Conservation (phyloP, 768 basidiomycete genomes). For the Phylloporus sp. region DNA sequence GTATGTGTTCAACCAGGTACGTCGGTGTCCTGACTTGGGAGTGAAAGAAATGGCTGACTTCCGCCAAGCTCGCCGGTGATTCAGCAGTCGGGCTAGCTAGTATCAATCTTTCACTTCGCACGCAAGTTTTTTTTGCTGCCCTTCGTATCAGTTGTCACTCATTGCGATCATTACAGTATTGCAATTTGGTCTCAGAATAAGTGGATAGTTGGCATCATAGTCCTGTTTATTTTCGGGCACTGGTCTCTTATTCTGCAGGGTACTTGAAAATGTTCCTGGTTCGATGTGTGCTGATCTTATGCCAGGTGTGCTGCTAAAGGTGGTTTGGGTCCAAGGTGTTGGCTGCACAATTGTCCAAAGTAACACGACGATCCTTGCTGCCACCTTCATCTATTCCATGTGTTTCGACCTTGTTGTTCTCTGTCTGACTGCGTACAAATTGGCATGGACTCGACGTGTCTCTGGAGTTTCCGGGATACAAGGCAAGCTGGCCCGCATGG, state of each 20-base stretch:
- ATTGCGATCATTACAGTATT: slow-evolving; percentile 35
- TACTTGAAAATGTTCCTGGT: slow-evolving; percentile 10
- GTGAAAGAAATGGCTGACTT: background rate
- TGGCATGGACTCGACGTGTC: slow-evolving; percentile 30
- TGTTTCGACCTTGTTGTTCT: slow-evolving; percentile 63
- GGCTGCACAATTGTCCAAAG: slow-evolving; percentile 56
- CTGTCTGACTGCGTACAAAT: slow-evolving; percentile 54
- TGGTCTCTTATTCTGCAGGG: slow-evolving; percentile 70
- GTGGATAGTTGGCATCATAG: slow-evolving; percentile 45
- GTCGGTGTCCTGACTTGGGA: background rate
- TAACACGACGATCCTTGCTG: slow-evolving; percentile 58
- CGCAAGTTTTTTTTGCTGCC: slow-evolving; percentile 25
- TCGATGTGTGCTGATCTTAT: background rate
- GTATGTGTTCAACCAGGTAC: slow-evolving; percentile 45
- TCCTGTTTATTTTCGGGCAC: slow-evolving; percentile 59
- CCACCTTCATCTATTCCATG: slow-evolving; percentile 76
- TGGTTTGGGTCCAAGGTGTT: slow-evolving; percentile 43
- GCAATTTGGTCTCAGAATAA: slow-evolving; percentile 61
- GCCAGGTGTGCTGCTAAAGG: slow-evolving; percentile 56
- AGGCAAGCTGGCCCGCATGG: slow-evolving; percentile 53
- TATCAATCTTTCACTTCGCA: slow-evolving; percentile 44
- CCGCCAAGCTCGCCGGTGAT: slow-evolving; percentile 37
- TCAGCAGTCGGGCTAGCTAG: slow-evolving; percentile 42
- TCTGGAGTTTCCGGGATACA: slow-evolving; percentile 22
- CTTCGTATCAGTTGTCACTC: background rate